Evolutionary conservation across 345 rosid species (phyloP), one percentile per base, ranked within the genome.

Genomic region (Arabis hirsuta): DNA sequence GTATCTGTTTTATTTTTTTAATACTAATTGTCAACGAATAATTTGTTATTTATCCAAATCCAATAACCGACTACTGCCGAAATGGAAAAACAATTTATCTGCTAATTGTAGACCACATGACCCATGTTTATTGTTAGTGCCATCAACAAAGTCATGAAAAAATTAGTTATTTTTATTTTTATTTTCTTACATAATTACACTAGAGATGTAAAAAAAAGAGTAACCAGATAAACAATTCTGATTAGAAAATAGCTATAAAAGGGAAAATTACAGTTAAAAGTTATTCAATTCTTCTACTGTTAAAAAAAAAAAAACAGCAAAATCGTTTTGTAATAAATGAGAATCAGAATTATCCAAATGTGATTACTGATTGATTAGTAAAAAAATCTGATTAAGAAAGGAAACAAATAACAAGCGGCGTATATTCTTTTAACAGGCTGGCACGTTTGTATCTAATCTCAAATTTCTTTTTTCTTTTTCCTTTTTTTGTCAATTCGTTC

Each of bases 401-500:
- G 3, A 27, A 48, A 65, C 19, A 26, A 48, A 22, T 6, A 42
- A 24, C 24, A 19, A 54, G 1, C 29, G 67, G 78, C 79, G 69
- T 61, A 55, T 55, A 75, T 55, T 53, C 46, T n/a, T 27, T 27
- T 27, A 48, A 70, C 71, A 76, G 32, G 76, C 67, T 76, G 80
- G 75, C 80, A 76, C 76, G 80, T 70, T 61, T 69, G 44, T 7
- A 39, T 47, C 60, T 27, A 32, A 59, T 73, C 59, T 43, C 19
- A 45, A 67, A 54, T 69, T 72, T 53, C 8, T 0, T 39, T 13
- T 19, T 19, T 24, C 19, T 57, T 8, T 34, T 34, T 11, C 19
- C 19, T 32, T 47, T 63, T 24, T 55, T 45, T 60, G 60, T 16
- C 63, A 55, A 44, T 74, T 45, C 59, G 74, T 75, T 61, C 65